phyloP scores from a whole-genome alignment of 495 filamentous ascomycete genomes.

The Emericellopsis terricola region DNA sequence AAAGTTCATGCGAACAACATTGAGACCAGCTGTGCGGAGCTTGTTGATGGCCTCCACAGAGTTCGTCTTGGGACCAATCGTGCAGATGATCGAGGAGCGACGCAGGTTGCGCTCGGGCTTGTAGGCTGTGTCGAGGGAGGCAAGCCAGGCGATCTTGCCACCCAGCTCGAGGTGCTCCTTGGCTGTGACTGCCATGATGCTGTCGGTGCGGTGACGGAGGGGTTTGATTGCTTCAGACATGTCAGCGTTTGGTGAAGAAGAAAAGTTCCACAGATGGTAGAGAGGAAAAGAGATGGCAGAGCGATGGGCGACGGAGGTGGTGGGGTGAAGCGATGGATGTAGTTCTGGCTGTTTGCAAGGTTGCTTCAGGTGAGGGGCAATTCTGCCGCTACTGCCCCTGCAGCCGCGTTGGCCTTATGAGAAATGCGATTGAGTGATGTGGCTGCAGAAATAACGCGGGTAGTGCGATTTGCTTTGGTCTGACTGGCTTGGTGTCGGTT shows the following conservation, averaged over 20 bases:
- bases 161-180: constrained; percentile 64
- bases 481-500: too few species aligned
- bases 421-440: too few species aligned
- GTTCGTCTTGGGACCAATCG: constrained; percentile 98
- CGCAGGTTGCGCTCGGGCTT: constrained; percentile 72
- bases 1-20: constrained; percentile 98
- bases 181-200: constrained; percentile 40
- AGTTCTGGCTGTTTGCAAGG: too few species aligned
- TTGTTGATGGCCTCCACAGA: constrained; percentile 89
- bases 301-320: too few species aligned
- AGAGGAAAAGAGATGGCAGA: constrained; percentile 10
- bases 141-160: constrained; percentile 84
- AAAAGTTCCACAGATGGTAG: constrained; percentile 16
- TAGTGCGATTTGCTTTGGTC: too few species aligned
- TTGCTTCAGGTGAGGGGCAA: too few species aligned
- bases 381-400: too few species aligned
- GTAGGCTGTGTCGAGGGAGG: constrained; percentile 56
- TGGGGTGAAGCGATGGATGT: too few species aligned
- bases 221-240: constrained; percentile 9
- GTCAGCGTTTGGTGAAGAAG: constrained; percentile 5
- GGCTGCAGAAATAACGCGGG: too few species aligned
- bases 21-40: constrained; percentile 75
- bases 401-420: too few species aligned
- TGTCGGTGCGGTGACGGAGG: constrained; percentile 6
- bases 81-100: constrained; percentile 95